Conservation (phyloP, 495 filamentous ascomycete genomes). For the Chlorociboria aeruginascens region DNA sequence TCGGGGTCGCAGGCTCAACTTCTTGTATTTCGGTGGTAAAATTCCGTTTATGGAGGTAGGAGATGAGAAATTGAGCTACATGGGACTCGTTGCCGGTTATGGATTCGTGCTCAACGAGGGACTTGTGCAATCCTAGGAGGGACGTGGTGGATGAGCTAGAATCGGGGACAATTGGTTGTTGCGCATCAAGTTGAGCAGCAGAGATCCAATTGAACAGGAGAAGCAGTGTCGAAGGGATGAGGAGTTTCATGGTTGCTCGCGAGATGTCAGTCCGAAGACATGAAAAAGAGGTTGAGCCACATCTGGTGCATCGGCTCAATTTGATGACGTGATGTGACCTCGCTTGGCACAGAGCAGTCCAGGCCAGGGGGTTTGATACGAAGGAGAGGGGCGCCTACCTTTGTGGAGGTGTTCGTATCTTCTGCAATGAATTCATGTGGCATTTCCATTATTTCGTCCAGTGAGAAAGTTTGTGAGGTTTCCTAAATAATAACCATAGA, state of each 20-base stretch:
- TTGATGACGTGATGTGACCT: too few relatives aligned
- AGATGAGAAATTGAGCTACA: slow-evolving; percentile 54
- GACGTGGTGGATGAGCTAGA: slow-evolving; percentile 1
- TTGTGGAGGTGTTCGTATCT: too few relatives aligned
- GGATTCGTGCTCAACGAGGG: slow-evolving; percentile 64
- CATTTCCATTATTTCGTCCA: too few relatives aligned
- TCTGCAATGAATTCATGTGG: too few relatives aligned
- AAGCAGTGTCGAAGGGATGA: neutral
- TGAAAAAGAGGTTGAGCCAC: too few relatives aligned
- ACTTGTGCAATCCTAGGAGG: slow-evolving; percentile 67
- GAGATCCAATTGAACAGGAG: slow-evolving; percentile 1
- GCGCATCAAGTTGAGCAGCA: neutral
- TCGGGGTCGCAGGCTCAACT: slow-evolving; percentile 43
- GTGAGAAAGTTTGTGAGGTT: too few relatives aligned
- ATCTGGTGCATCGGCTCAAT: too few relatives aligned
- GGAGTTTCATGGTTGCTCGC: slow-evolving; percentile 5
- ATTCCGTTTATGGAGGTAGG: slow-evolving; percentile 49
- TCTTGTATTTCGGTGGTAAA: slow-evolving; percentile 57
- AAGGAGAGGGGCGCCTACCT: too few relatives aligned
- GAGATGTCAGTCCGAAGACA: too few relatives aligned
- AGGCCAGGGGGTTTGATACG: too few relatives aligned
- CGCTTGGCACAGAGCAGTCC: too few relatives aligned
- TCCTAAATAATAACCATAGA: too few relatives aligned
- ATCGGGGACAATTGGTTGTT: neutral
- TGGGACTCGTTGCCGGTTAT: slow-evolving; percentile 61